These are phyloP conservation scores for Rhodotorula sp. DNA, from an alignment of 1,284 basidiomycete species.

Conservation along the genomic window DNA sequence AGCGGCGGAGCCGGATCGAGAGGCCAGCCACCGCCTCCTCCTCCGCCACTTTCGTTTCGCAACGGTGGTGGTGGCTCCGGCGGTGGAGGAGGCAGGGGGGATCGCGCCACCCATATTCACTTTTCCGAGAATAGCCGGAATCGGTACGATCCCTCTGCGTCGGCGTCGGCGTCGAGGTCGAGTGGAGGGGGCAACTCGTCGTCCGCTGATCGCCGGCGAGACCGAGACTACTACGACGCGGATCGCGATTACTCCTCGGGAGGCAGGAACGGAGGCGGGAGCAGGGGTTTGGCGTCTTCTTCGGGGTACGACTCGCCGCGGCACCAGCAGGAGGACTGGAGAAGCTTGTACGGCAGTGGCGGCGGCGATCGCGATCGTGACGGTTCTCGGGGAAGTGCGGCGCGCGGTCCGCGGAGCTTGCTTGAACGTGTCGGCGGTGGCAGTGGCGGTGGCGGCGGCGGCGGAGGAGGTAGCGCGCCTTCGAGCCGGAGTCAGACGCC, in stretches of 20 bases:
- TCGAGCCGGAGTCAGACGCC: slow-evolving; percentile 1
- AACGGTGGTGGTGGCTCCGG: background rate
- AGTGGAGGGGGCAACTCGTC: background rate
- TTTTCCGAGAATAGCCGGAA: slow-evolving; percentile 10
- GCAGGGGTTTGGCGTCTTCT: background rate
- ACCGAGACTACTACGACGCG: slow-evolving; percentile 2
- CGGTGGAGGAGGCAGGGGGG: background rate
- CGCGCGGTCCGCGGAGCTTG: background rate
- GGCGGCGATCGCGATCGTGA: background rate
- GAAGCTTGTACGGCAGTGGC: slow-evolving; percentile 1
- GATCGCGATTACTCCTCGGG: slow-evolving; percentile 7
- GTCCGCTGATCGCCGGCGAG: background rate
- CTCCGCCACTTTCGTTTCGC: background rate
- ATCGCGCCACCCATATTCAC: slow-evolving; percentile 18
- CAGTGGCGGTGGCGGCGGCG: background rate
- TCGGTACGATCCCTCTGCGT: slow-evolving; percentile 3
- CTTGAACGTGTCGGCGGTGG: slow-evolving; percentile 1
- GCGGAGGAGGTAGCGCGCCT: background rate
- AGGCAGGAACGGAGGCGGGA: background rate
- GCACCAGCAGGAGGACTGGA: background rate
- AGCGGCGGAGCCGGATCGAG: background rate
- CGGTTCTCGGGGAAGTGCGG: background rate
- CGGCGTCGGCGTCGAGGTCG: too few relatives aligned
- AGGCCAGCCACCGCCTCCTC: slow-evolving; percentile 1
- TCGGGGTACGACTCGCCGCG: slow-evolving; percentile 13